A percentile compares a stretch with the other conserved stretches of the same genome.
Evolutionary conservation across 2,329 filamentous ascomycete genomes (phyloP).

Genomic region (Purpureocillium lavendulum): DNA sequence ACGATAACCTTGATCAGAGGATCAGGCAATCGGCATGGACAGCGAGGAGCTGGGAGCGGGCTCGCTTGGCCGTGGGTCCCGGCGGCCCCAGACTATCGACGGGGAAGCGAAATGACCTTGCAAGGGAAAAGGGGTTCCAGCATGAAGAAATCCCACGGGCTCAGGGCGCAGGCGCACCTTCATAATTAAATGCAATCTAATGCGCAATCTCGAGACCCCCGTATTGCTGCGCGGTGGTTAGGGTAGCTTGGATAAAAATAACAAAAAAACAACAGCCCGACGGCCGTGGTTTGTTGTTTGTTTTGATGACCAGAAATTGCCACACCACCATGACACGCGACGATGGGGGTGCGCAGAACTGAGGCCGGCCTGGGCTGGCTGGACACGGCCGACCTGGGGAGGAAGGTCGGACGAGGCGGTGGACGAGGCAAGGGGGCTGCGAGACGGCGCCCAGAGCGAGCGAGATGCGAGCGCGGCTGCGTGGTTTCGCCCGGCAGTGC

Average conservation of each 20-base stretch:
- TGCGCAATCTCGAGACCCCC: background rate
- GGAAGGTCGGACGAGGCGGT: too few species aligned
- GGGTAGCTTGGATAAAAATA: slow-evolving; percentile 5
- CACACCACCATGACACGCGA: background rate
- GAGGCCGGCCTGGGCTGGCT: too few species aligned
- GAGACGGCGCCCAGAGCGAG: too few species aligned
- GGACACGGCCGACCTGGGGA: too few species aligned
- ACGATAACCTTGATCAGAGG: slow-evolving; percentile 12
- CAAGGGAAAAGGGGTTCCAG: slow-evolving; percentile 3
- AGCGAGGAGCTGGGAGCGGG: background rate
- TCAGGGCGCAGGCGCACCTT: background rate
- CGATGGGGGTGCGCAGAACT: too few species aligned
- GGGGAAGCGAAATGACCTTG: slow-evolving; percentile 22
- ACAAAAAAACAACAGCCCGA: slow-evolving; percentile 3
- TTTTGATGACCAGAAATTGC: slow-evolving; percentile 19
- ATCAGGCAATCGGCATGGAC: slow-evolving; percentile 4
- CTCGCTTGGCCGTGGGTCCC: background rate
- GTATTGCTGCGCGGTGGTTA: slow-evolving; percentile 11
- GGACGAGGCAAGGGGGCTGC: too few species aligned
- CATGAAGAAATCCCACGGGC: background rate
- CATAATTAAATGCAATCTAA: slow-evolving; percentile 1
- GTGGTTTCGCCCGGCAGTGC: too few species aligned
- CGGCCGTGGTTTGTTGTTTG: slow-evolving; percentile 15
- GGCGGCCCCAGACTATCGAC: slow-evolving; percentile 4
- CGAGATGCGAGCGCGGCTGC: too few species aligned